phyloP scores from a whole-genome alignment of 2,329 filamentous ascomycete genomes.

The Monosporascus sp. region DNA sequence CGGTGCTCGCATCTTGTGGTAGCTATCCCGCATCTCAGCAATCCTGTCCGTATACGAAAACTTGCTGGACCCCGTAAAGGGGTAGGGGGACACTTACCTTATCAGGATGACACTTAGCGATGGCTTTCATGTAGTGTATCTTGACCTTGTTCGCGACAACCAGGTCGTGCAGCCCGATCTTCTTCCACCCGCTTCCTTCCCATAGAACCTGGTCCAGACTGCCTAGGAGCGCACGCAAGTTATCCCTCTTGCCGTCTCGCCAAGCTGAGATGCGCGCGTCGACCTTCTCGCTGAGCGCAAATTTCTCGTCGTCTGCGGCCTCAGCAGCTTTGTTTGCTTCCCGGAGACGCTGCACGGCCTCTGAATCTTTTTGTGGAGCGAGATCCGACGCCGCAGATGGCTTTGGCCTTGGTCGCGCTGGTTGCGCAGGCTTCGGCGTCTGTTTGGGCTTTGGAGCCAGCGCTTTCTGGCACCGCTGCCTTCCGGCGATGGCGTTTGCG shows the following conservation, averaged over 20 bases:
- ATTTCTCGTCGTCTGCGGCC: constrained; percentile 84
- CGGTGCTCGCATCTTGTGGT: constrained; percentile 58
- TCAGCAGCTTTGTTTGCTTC: constrained; percentile 83
- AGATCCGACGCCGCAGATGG: constrained; percentile 32
- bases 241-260: constrained; percentile 89
- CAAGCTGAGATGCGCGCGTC: constrained; percentile 74
- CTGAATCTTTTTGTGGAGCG: constrained; percentile 52
- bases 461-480: constrained; percentile 85
- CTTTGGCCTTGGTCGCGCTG: constrained; percentile 39
- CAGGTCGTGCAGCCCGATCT: constrained; percentile 88
- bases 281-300: constrained; percentile 79
- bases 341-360: constrained; percentile 76
- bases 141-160: constrained; percentile 94
- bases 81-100: constrained; percentile 61
- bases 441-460: constrained; percentile 62
- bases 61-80: neutral
- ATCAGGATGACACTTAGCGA: constrained; percentile 96
- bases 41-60: neutral
- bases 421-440: constrained; percentile 38
- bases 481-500: constrained; percentile 73
- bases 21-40: constrained; percentile 39
- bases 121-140: constrained; percentile 97
- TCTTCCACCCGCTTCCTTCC: constrained; percentile 93
- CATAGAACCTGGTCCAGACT: constrained; percentile 87
- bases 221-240: constrained; percentile 78